These are phyloP conservation scores for Hypoxylon rickii DNA, from an alignment of 495 filamentous ascomycete species.

Conservation along the genomic window DNA sequence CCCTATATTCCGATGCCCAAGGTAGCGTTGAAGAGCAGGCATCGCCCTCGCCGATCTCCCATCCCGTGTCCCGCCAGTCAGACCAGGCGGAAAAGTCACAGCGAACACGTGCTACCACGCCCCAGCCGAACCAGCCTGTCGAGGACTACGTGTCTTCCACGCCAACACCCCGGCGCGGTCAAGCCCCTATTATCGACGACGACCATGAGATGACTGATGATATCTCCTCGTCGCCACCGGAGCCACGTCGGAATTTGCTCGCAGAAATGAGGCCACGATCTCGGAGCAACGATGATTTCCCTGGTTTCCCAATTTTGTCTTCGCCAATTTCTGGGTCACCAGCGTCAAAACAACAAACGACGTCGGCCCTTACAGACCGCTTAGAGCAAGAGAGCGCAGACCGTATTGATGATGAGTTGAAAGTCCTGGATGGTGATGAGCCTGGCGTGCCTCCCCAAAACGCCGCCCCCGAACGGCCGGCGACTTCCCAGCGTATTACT, in stretches of 20 bases:
- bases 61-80: neutral
- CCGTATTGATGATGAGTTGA: slow-evolving; percentile 10
- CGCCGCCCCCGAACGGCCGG: neutral
- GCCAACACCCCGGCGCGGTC: slow-evolving; percentile 69
- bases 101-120: slow-evolving; percentile 42
- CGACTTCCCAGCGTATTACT: slow-evolving; percentile 7
- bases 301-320: slow-evolving; percentile 52
- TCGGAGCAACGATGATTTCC: slow-evolving; percentile 43
- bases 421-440: too few relatives aligned
- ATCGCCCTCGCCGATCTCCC: slow-evolving; percentile 1
- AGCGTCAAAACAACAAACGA: slow-evolving; percentile 18
- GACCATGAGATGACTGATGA: slow-evolving; percentile 51
- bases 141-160: slow-evolving; percentile 79
- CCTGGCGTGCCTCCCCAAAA: too few relatives aligned
- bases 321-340: slow-evolving; percentile 54
- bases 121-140: slow-evolving; percentile 44
- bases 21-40: slow-evolving; percentile 57
- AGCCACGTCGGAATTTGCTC: slow-evolving; percentile 50
- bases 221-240: slow-evolving; percentile 58
- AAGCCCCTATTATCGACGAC: slow-evolving; percentile 42
- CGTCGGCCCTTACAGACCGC: slow-evolving; percentile 12
- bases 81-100: slow-evolving; percentile 1
- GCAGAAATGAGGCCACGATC: slow-evolving; percentile 52
- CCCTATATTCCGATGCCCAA: slow-evolving; percentile 70
- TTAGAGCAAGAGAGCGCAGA: neutral